Evolutionary conservation across 495 filamentous ascomycete species (phyloP).

Genomic region (Penicillium robsamsonii): DNA sequence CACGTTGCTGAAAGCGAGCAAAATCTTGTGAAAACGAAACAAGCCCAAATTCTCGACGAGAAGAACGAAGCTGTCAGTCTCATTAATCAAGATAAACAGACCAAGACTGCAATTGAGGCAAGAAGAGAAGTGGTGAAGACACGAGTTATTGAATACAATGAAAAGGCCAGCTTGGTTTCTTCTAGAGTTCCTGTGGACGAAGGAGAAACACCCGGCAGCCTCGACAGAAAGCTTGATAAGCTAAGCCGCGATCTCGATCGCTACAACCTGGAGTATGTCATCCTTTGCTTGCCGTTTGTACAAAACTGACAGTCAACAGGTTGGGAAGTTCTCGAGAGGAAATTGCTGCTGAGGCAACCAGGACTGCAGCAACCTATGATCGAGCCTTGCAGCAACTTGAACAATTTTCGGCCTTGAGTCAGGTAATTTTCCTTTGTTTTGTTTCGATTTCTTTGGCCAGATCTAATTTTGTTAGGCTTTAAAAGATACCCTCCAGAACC

Average conservation of each 20-base stretch:
- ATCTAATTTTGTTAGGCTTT: slow-evolving; percentile 43
- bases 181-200: slow-evolving; percentile 63
- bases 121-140: slow-evolving; percentile 46
- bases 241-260: slow-evolving; percentile 55
- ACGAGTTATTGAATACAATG: slow-evolving; percentile 52
- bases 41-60: slow-evolving; percentile 53
- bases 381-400: slow-evolving; percentile 46
- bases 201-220: slow-evolving; percentile 60
- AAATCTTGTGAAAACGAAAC: slow-evolving; percentile 46
- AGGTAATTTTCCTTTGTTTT: slow-evolving; percentile 33
- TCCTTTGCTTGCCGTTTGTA: background rate
- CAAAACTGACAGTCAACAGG: slow-evolving; percentile 35
- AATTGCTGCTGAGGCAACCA: slow-evolving; percentile 52
- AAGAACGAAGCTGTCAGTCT: slow-evolving; percentile 63
- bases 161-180: slow-evolving; percentile 56
- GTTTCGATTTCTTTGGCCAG: background rate
- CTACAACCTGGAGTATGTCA: slow-evolving; percentile 48
- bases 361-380: slow-evolving; percentile 42
- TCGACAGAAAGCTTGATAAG: slow-evolving; percentile 63
- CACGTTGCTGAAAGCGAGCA: slow-evolving; percentile 59
- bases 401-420: slow-evolving; percentile 52
- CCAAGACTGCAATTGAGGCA: slow-evolving; percentile 43
- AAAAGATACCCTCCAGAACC: slow-evolving; percentile 63
- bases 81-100: slow-evolving; percentile 49
- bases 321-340: slow-evolving; percentile 67